Evolutionary conservation across 1,284 basidiomycete genomes (phyloP).

Genomic region (Tranzscheliella williamsii): DNA sequence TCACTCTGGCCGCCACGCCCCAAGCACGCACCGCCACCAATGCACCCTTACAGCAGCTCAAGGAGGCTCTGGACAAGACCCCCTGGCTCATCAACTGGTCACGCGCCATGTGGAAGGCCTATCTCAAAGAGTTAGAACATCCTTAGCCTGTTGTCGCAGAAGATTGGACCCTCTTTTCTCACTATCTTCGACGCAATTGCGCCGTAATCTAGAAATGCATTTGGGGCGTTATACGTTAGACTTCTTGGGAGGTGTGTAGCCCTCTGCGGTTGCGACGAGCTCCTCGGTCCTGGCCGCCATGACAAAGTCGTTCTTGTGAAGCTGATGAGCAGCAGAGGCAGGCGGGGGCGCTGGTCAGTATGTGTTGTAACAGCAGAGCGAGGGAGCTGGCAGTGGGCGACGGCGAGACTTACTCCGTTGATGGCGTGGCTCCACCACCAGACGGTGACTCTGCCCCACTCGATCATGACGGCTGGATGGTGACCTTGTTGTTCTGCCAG

Average conservation of each 20-base stretch:
- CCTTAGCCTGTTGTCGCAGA: too few relatives aligned
- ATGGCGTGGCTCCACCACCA: constrained; percentile 60
- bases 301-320: constrained; percentile 58
- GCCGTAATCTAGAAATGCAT: not conserved
- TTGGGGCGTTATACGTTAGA: constrained; percentile 1
- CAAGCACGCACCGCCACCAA: constrained; percentile 4
- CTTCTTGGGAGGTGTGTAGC: constrained; percentile 39
- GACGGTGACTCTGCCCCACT: constrained; percentile 55
- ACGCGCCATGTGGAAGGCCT: constrained; percentile 25
- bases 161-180: too few relatives aligned
- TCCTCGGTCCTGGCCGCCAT: constrained; percentile 59
- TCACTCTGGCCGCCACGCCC: constrained; percentile 39
- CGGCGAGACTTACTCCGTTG: constrained; percentile 52
- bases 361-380: too few relatives aligned
- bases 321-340: constrained; percentile 26
- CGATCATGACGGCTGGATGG: constrained; percentile 55
- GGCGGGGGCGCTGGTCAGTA: too few relatives aligned
- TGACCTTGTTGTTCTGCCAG: constrained; percentile 52
- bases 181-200: too few relatives aligned
- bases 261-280: constrained; percentile 39
- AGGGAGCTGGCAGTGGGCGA: too few relatives aligned
- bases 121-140: constrained; percentile 24
- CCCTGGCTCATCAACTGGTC: constrained; percentile 35
- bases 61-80: constrained; percentile 26
- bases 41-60: constrained; percentile 12